phyloP scores from a whole-genome alignment of 352 stramenopile genomes.

The Pythium folliculosum region DNA sequence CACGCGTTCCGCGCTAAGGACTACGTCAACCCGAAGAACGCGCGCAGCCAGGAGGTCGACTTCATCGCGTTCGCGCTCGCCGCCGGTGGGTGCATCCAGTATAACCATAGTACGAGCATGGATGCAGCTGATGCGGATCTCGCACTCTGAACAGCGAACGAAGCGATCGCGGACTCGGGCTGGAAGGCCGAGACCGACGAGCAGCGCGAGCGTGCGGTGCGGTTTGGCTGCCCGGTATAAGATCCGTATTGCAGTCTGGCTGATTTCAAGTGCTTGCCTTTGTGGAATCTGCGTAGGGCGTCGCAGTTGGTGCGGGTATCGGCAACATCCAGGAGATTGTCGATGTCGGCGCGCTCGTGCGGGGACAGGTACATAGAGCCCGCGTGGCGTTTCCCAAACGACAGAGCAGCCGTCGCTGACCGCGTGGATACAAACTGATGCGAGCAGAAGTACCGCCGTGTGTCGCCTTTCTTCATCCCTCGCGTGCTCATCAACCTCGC shows the following conservation, averaged over 20 bases:
- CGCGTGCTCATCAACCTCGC: conserved; percentile 94
- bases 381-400: too few relatives aligned
- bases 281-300: conserved; percentile 49
- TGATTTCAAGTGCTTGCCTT: too few relatives aligned
- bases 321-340: conserved; percentile 88
- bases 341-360: conserved; percentile 64
- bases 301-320: conserved; percentile 84
- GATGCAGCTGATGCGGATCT: background rate
- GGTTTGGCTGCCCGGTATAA: too few relatives aligned
- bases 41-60: conserved; percentile 75
- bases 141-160: conserved; percentile 31
- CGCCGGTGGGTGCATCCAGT: conserved; percentile 44
- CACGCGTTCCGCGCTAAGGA: conserved; percentile 66
- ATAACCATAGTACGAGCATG: too few relatives aligned
- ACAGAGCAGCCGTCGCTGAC: background rate
- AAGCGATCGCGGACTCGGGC: conserved; percentile 79
- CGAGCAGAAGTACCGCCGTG: conserved; percentile 79
- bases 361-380: conserved; percentile 48
- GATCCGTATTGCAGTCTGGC: too few relatives aligned
- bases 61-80: conserved; percentile 87
- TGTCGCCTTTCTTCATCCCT: conserved; percentile 94
- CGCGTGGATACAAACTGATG: background rate
- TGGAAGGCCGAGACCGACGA: conserved; percentile 65
- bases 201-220: conserved; percentile 65
- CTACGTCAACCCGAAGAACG: conserved; percentile 67